These are phyloP conservation scores for Periconia sp. DNA, from an alignment of 2,329 filamentous ascomycete genomes.

Conservation along the genomic window DNA sequence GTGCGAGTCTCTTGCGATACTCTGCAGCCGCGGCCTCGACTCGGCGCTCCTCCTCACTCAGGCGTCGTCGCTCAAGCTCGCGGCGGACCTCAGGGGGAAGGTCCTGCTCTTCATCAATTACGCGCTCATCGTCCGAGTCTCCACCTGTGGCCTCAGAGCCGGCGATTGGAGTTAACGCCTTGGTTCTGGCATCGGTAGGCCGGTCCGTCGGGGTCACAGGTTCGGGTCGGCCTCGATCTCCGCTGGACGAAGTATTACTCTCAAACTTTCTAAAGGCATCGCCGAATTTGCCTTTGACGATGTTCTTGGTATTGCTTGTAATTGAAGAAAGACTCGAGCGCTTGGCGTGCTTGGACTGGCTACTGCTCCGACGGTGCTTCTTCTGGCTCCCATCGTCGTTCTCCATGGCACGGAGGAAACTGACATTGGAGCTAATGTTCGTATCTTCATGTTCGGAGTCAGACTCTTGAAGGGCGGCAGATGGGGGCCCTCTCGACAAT, in stretches of 20 bases:
- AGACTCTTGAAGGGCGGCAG: constrained; percentile 40
- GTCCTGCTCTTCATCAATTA: constrained; percentile 70
- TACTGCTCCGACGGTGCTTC: constrained; percentile 61
- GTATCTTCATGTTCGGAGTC: constrained; percentile 61
- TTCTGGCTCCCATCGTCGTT: constrained; percentile 61
- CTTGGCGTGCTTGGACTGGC: constrained; percentile 69
- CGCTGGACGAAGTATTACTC: constrained; percentile 48
- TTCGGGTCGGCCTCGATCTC: constrained; percentile 34
- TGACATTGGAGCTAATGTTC: constrained; percentile 78
- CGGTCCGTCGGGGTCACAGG: constrained; percentile 34
- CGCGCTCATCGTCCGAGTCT: constrained; percentile 69
- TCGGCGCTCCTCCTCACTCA: constrained; percentile 86
- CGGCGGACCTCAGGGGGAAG: constrained; percentile 87
- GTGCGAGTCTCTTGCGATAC: constrained; percentile 77
- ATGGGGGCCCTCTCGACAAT: constrained; percentile 32
- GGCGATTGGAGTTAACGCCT: constrained; percentile 67
- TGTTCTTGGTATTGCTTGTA: constrained; percentile 76
- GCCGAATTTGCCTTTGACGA: constrained; percentile 87
- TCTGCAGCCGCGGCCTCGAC: constrained; percentile 89
- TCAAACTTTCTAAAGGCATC: constrained; percentile 96
- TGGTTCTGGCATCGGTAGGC: constrained; percentile 24
- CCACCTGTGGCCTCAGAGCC: constrained; percentile 77
- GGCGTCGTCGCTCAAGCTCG: constrained; percentile 80
- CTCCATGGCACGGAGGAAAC: constrained; percentile 81
- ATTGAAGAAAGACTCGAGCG: constrained; percentile 73